Base-by-base conservation (phyloP, 2,329 filamentous ascomycete genomes). In the Boeremia lycopersici region DNA sequence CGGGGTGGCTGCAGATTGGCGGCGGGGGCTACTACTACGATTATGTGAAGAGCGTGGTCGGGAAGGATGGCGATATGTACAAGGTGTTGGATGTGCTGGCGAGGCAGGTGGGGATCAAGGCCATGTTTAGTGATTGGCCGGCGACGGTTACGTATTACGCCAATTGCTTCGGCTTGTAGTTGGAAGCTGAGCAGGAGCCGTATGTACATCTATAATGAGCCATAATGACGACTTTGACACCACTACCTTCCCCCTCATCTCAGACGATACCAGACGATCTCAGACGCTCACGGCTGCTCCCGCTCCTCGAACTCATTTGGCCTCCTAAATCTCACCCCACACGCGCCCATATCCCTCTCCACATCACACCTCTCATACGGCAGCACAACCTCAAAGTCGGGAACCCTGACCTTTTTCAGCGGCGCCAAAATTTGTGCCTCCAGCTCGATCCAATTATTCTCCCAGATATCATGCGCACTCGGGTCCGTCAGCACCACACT, bases 61-160 rank as follows among this genome's bases (percentile, higher is more conserved):
- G 84, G 43, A 83, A 82, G 31, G 87, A 90, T 60, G 87, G 88
- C 2, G 86, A 90, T 57, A 81, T 73, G 65, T 89, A 84, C 66
- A 82, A 79, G 25, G 78, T 89, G n/a, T 69, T 90, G 33, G 82
- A 90, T 62, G 85, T 88, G 1, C 74, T 91, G 55, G 82, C 79
- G 2, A 77, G 81, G 60, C 75, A 89, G 63, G 82, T 90, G 9
- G 82, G 83, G 0, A 83, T 88, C 12, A 72, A 76, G 28, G 86
- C 80, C 4, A 80, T 90, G 57, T 90, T 90, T 64, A 82, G 83
- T 4, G 88, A 90, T 70, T 90, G 88, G 88, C 82, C 83, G 13
- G 84, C 85, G 10, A 88, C 87, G 0, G 82, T 85, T 7, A 88
- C 86, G 0, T 90, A 87, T 61, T 90, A 89, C 72, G 88, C 87